Percentiles rank a stretch among this genome's conserved stretches.
These are phyloP conservation scores for Talaromyces proteolyticus DNA, from an alignment of 495 filamentous ascomycete genomes.

Conservation along the genomic window DNA sequence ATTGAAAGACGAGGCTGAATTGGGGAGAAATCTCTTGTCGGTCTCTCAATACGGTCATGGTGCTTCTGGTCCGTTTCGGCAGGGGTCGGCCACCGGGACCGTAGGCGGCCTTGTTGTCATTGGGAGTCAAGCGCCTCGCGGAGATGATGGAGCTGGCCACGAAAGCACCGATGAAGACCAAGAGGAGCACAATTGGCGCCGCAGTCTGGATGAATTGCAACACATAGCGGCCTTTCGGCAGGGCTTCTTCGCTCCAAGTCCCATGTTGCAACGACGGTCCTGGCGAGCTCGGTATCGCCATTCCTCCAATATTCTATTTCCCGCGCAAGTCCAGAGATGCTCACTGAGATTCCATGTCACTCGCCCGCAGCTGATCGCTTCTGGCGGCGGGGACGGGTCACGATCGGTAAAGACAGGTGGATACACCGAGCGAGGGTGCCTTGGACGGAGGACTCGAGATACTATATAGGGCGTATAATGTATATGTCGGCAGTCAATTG, in stretches of 20 bases:
- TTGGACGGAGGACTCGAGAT: too few relatives aligned
- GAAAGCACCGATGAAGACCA: constrained; percentile 63
- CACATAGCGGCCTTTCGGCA: constrained; percentile 31
- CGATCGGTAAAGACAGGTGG: constrained; percentile 11
- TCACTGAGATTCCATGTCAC: constrained; percentile 8
- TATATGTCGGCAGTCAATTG: not conserved
- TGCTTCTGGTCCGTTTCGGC: constrained; percentile 47
- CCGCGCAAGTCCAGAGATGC: not conserved
- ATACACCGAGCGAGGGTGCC: constrained; percentile 14
- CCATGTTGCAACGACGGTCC: not conserved
- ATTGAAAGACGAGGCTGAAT: constrained; percentile 66
- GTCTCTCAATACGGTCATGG: constrained; percentile 22
- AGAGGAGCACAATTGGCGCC: constrained; percentile 61
- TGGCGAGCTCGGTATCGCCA: constrained; percentile 2
- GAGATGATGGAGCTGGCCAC: constrained; percentile 53
- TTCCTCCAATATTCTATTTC: constrained; percentile 3
- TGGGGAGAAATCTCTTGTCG: constrained; percentile 48
- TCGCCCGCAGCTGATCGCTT: not conserved
- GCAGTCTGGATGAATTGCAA: constrained; percentile 49
- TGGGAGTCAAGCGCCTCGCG: constrained; percentile 35
- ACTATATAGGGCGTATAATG: not conserved
- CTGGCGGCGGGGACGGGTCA: not conserved
- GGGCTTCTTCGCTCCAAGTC: not conserved
- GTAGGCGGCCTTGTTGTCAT: constrained; percentile 23
- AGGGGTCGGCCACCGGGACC: constrained; percentile 82